Conservation (phyloP, 768 basidiomycete genomes). For the Cyathus striatus region DNA sequence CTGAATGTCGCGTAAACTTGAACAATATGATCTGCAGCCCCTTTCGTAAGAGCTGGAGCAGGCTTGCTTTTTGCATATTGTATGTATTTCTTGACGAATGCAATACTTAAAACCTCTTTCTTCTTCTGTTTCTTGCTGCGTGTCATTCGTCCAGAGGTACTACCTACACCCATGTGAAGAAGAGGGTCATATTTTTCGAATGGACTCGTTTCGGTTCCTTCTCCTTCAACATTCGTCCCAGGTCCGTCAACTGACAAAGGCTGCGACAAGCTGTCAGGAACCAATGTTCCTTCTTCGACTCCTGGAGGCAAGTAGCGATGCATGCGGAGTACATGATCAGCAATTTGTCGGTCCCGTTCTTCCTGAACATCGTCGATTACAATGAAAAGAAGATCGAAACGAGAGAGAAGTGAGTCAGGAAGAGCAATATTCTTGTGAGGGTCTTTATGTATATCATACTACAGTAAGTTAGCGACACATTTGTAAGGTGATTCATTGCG, state of each 20-base stretch:
- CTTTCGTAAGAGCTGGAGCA: constrained; percentile 83
- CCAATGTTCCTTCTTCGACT: constrained; percentile 92
- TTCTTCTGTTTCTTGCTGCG: constrained; percentile 57
- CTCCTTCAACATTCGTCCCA: constrained; percentile 42
- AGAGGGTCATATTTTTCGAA: constrained; percentile 98
- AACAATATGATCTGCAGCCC: constrained; percentile 92
- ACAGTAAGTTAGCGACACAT: neutral
- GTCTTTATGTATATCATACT: constrained; percentile 99
- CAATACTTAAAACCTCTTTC: constrained; percentile 84
- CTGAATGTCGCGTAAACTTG: constrained; percentile 87
- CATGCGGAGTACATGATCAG: constrained; percentile 96
- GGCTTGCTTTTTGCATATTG: constrained; percentile 93
- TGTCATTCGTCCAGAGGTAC: constrained; percentile 44
- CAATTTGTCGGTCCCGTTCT: constrained; percentile 86
- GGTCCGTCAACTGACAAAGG: constrained; percentile 86
- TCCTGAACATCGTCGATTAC: constrained; percentile 99
- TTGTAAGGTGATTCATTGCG: neutral
- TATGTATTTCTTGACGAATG: constrained; percentile 97
- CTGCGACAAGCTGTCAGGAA: constrained; percentile 83
- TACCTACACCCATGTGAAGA: constrained; percentile 77
- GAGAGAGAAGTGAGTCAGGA: constrained; percentile 94
- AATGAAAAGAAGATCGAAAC: constrained; percentile 97
- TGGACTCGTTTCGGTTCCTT: constrained; percentile 67
- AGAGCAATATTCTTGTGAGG: constrained; percentile 98
- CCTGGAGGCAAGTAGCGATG: constrained; percentile 96